These are phyloP conservation scores for Chenopodium album DNA, from an alignment of 148 eudicot species.

Conservation along the genomic window DNA sequence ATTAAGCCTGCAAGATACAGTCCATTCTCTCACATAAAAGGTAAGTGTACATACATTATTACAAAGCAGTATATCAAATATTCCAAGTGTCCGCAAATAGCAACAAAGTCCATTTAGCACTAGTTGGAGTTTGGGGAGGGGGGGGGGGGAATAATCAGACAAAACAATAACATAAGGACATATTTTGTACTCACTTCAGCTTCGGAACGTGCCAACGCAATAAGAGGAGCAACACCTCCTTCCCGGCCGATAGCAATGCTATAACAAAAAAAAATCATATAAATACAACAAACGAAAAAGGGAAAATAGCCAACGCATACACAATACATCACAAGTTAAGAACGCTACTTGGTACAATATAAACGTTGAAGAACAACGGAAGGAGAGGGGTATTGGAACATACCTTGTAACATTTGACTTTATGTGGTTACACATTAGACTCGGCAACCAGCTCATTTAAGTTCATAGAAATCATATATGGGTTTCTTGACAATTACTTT, in stretches of 20 bases:
- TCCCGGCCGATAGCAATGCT: constrained; percentile 96
- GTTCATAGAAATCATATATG: too few relatives aligned
- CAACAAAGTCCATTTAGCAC: background rate
- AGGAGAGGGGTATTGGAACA: too few relatives aligned
- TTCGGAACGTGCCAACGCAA: constrained; percentile 73
- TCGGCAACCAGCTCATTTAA: too few relatives aligned
- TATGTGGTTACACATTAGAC: too few relatives aligned
- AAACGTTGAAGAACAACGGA: background rate
- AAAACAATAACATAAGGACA: constrained; percentile 9
- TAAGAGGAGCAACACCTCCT: constrained; percentile 95
- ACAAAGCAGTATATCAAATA: too few relatives aligned
- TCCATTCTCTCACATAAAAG: background rate
- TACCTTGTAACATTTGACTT: too few relatives aligned
- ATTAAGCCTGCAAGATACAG: background rate
- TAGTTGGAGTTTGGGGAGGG: too few relatives aligned
- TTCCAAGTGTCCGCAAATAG: background rate
- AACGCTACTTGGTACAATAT: background rate
- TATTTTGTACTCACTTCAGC: constrained; percentile 59
- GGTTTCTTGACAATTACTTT: background rate
- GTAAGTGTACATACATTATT: background rate
- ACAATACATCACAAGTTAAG: background rate
- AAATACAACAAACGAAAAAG: constrained; percentile 11
- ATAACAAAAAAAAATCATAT: constrained; percentile 24
- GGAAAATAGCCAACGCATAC: background rate
- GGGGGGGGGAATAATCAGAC: background rate